These are phyloP conservation scores for Penicillium angulare DNA, from an alignment of 495 filamentous ascomycete genomes.

Conservation along the genomic window DNA sequence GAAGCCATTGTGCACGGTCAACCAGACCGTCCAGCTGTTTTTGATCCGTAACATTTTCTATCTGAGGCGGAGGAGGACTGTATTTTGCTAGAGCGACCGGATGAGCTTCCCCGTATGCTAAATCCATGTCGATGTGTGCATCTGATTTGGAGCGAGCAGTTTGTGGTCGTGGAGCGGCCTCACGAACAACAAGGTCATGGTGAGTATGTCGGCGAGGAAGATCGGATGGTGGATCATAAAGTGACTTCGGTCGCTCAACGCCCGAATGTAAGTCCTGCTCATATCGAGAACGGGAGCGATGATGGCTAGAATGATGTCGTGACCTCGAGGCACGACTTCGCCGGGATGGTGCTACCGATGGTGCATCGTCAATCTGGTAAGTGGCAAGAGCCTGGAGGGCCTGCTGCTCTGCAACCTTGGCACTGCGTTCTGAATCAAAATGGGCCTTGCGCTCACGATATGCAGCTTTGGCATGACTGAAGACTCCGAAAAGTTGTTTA, in stretches of 20 bases:
- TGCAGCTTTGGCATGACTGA: slow-evolving; percentile 82
- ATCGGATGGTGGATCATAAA: slow-evolving; percentile 20
- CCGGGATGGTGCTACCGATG: slow-evolving; percentile 43
- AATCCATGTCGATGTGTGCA: slow-evolving; percentile 76
- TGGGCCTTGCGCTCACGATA: slow-evolving; percentile 82
- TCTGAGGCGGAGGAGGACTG: slow-evolving; percentile 19
- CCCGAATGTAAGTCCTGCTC: slow-evolving; percentile 35
- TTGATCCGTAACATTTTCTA: slow-evolving; percentile 41
- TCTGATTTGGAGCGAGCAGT: slow-evolving; percentile 43
- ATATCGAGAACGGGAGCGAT: slow-evolving; percentile 24
- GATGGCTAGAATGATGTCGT: slow-evolving; percentile 31
- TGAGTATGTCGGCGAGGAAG: slow-evolving; percentile 49
- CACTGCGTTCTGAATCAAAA: slow-evolving; percentile 63
- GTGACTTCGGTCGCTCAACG: slow-evolving; percentile 14
- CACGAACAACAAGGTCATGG: slow-evolving; percentile 33
- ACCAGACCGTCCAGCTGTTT: slow-evolving; percentile 64
- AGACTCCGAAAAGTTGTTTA: slow-evolving; percentile 81
- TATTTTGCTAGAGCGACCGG: slow-evolving; percentile 40
- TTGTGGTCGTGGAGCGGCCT: slow-evolving; percentile 21
- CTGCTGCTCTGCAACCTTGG: slow-evolving; percentile 54
- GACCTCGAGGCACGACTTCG: slow-evolving; percentile 31
- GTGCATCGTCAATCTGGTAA: slow-evolving; percentile 52
- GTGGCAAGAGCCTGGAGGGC: slow-evolving; percentile 46
- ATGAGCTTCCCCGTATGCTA: slow-evolving; percentile 72
- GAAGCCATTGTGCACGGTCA: slow-evolving; percentile 62